Percentiles rank a stretch among this genome's conserved stretches.
Evolutionary conservation across 176 grass and related monocot species (phyloP).

Genomic region (Otatea glauca): DNA sequence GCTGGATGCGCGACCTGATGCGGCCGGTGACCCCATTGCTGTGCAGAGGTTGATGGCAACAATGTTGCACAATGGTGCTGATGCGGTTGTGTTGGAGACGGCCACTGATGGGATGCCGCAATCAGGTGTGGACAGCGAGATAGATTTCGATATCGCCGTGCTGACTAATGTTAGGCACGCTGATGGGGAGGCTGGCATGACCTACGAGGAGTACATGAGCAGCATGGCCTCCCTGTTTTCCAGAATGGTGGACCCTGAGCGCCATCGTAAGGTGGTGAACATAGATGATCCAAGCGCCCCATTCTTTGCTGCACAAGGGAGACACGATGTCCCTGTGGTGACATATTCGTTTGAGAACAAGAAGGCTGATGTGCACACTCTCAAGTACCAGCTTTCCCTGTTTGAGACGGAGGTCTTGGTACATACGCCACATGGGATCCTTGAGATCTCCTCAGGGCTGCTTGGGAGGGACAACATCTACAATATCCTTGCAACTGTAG

Average conservation of each 20-base stretch:
- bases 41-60: slow-evolving; percentile 90
- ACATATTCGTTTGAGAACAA: slow-evolving; percentile 94
- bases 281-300: slow-evolving; percentile 83
- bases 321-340: slow-evolving; percentile 76
- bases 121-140: slow-evolving; percentile 54
- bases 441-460: slow-evolving; percentile 93
- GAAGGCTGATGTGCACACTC: slow-evolving; percentile 83
- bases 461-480: slow-evolving; percentile 89
- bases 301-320: slow-evolving; percentile 77
- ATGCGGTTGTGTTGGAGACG: slow-evolving; percentile 82
- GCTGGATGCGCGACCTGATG: slow-evolving; percentile 39
- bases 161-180: slow-evolving; percentile 75
- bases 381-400: slow-evolving; percentile 88
- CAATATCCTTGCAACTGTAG: slow-evolving; percentile 91
- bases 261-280: slow-evolving; percentile 88
- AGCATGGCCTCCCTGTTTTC: slow-evolving; percentile 65
- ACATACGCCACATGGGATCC: slow-evolving; percentile 90
- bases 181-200: slow-evolving; percentile 55
- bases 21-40: slow-evolving; percentile 59
- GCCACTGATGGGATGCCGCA: slow-evolving; percentile 53
- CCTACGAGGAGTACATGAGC: slow-evolving; percentile 78
- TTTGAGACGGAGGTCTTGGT: slow-evolving; percentile 94
- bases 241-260: slow-evolving; percentile 86
- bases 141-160: slow-evolving; percentile 88
- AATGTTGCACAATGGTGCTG: slow-evolving; percentile 89